phyloP scores from a whole-genome alignment of 441 rosid species.

The Pelargonium citronellum region DNA sequence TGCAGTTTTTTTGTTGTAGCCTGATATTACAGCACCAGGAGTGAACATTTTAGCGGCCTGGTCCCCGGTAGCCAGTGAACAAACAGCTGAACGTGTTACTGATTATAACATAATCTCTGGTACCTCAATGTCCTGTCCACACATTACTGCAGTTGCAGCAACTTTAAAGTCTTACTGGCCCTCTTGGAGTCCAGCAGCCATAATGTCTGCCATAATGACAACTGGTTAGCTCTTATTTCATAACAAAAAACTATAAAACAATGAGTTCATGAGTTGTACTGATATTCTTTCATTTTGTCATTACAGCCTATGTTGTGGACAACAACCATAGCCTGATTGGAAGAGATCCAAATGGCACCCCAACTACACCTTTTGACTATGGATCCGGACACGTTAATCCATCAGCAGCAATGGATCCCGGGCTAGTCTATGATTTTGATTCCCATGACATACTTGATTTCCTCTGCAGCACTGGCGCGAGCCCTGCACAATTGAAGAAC shows the following conservation, averaged over 20 bases:
- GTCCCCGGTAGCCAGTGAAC: conserved; percentile 37
- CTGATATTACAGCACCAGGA: conserved; percentile 48
- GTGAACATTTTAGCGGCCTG: conserved; percentile 46
- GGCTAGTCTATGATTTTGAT: conserved; percentile 40
- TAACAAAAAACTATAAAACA: background rate
- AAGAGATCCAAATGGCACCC: conserved; percentile 35
- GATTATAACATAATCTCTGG: conserved; percentile 43
- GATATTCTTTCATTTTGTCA: conserved; percentile 14
- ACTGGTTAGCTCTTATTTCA: conserved; percentile 32
- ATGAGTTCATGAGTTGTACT: background rate
- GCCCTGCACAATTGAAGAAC: conserved; percentile 36
- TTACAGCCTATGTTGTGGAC: conserved; percentile 34
- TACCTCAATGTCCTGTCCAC: conserved; percentile 54
- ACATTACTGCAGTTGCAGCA: conserved; percentile 39
- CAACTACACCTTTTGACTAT: conserved; percentile 44
- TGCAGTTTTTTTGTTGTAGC: conserved; percentile 30
- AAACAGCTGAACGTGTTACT: conserved; percentile 24
- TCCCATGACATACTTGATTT: conserved; percentile 32
- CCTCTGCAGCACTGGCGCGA: conserved; percentile 47
- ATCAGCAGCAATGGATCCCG: conserved; percentile 35
- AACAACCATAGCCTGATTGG: conserved; percentile 25
- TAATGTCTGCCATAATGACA: conserved; percentile 53
- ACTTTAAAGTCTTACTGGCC: conserved; percentile 40
- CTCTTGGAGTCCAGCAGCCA: conserved; percentile 51
- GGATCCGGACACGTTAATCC: conserved; percentile 53